These are phyloP conservation scores for Centaurea solstitialis DNA, from an alignment of 129 eudicot species.

Conservation along the genomic window DNA sequence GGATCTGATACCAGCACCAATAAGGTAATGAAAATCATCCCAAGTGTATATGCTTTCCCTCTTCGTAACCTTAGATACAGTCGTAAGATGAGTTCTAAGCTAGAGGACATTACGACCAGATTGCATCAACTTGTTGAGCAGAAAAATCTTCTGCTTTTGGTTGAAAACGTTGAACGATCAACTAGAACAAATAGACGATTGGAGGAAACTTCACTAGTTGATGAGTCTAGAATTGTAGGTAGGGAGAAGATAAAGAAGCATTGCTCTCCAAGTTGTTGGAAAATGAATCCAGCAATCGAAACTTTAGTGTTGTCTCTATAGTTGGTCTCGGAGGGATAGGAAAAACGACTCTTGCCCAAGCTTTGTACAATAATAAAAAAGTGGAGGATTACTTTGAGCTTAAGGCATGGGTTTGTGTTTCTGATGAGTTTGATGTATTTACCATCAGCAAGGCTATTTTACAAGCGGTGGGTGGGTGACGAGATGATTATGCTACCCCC, in stretches of 20 bases:
- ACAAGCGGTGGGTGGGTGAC: no score
- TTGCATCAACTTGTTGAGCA: constrained; percentile 14
- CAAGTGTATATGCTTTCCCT: no score
- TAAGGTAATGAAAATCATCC: no score
- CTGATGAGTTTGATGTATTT: no score
- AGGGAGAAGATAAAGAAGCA: constrained; percentile 28
- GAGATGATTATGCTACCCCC: no score
- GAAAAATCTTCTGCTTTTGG: constrained; percentile 21
- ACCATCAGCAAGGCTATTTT: no score
- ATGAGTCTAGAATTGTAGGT: constrained; percentile 31
- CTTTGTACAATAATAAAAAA: background rate
- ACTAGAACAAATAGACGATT: background rate
- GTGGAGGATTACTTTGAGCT: background rate
- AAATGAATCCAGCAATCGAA: background rate
- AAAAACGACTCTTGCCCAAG: background rate
- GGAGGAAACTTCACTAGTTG: constrained; percentile 33
- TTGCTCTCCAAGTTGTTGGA: background rate
- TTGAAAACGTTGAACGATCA: background rate
- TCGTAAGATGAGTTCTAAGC: constrained; percentile 22
- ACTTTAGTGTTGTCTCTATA: background rate
- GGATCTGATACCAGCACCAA: no score
- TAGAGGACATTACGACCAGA: constrained; percentile 8
- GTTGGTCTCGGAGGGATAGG: no score
- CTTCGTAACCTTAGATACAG: constrained; percentile 5
- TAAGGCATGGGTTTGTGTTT: no score